phyloP scores from a whole-genome alignment of 75 land plant genomes.

The Selaginella tamariscina region DNA sequence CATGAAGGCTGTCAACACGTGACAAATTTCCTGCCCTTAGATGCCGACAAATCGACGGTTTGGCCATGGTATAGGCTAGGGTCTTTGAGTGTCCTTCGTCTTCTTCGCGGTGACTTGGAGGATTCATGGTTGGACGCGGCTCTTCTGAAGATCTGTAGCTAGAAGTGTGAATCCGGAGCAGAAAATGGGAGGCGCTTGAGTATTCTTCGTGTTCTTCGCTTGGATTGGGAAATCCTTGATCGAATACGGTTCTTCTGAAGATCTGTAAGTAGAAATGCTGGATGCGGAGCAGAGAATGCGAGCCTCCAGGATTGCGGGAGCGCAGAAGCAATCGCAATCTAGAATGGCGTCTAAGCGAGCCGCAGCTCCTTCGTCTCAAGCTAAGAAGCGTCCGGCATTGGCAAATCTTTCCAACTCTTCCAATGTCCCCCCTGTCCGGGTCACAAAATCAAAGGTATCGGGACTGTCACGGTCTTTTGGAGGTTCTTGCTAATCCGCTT shows the following conservation, averaged over 20 bases:
- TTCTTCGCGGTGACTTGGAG: too few species aligned
- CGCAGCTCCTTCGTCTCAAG: constrained; percentile 22
- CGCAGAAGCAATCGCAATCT: background rate
- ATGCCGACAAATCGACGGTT: too few species aligned
- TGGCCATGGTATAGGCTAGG: too few species aligned
- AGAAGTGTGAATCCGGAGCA: too few species aligned
- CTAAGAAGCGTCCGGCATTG: constrained; percentile 49
- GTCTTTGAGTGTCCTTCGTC: too few species aligned
- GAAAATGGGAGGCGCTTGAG: background rate
- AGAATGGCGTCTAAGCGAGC: constrained; percentile 27
- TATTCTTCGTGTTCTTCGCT: background rate
- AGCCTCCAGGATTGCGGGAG: background rate
- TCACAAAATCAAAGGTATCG: background rate
- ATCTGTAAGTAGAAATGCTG: background rate
- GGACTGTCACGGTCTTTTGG: background rate
- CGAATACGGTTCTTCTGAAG: background rate
- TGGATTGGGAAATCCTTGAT: background rate
- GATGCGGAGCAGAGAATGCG: background rate
- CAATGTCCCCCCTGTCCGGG: background rate
- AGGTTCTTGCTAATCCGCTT: too few species aligned
- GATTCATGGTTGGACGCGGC: too few species aligned
- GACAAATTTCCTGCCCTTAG: too few species aligned
- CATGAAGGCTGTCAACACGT: too few species aligned
- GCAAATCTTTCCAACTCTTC: constrained; percentile 33
- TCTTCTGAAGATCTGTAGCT: too few species aligned